Evolutionary conservation across 305 asterid genomes (phyloP).

Genomic region (Rubia balearica): DNA sequence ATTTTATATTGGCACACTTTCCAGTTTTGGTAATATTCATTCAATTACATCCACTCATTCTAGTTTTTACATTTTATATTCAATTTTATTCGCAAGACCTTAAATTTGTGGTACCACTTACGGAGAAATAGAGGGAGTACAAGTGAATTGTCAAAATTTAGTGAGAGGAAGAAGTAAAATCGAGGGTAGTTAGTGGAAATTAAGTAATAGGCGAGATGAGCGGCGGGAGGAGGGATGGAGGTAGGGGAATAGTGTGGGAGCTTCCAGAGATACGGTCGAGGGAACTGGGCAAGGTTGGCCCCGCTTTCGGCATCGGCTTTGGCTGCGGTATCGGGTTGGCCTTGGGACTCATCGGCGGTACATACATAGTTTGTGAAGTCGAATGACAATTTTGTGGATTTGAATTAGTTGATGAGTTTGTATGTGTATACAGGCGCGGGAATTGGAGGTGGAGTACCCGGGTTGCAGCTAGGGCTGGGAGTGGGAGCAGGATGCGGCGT

Average conservation of each 20-base stretch:
- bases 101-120: too few relatives aligned
- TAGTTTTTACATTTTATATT: too few relatives aligned
- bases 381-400: too few relatives aligned
- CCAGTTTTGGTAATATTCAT: too few relatives aligned
- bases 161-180: too few relatives aligned
- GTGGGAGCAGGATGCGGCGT: conserved; percentile 92
- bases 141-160: too few relatives aligned
- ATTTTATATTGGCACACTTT: too few relatives aligned
- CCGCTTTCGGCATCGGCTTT: conserved; percentile 78
- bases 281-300: conserved; percentile 71
- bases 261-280: conserved; percentile 55
- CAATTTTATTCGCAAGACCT: too few relatives aligned
- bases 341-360: conserved; percentile 59
- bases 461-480: conserved; percentile 77
- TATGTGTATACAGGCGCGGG: conserved; percentile 41
- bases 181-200: too few relatives aligned
- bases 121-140: too few relatives aligned
- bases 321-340: conserved; percentile 90
- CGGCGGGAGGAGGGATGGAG: conserved; percentile 28
- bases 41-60: too few relatives aligned
- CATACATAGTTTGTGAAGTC: too few relatives aligned
- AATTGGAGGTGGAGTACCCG: conserved; percentile 75
- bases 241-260: conserved; percentile 70
- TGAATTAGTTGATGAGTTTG: background rate
- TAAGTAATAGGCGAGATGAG: background rate